Base-by-base conservation (phyloP, 495 filamentous ascomycete species). In the Xylaria cubensis region DNA sequence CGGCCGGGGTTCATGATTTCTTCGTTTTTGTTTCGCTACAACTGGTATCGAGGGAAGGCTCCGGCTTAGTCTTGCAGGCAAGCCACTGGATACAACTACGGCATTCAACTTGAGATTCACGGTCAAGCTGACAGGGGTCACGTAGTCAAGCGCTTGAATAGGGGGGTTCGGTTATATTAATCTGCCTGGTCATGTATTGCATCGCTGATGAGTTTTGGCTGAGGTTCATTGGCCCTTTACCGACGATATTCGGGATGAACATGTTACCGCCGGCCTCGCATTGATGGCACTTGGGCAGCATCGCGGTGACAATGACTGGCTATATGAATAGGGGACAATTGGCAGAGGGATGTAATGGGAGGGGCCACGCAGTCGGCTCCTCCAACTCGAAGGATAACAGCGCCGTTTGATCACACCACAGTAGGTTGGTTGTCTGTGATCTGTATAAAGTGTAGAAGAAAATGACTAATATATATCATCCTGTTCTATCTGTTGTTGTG, bases 1-100 rank as follows among this genome's bases (percentile, higher is more conserved):
- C 59, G 68, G 73, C 44, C 8, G 55, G 62, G 68, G 73, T 63
- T 73, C 42, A 63, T 67, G 66, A 44, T 71, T 79, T 72, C 44
- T 59, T 69, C n/a, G 48, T 69, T 68, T 63, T 59, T 46, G 6
- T 61, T 51, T 66, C 67, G 63, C 70, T 41, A 39, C 26, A 9
- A 21, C 41, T 12, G 39, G 53, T 26, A 19, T 59, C 21, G 24
- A 67, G n/a, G 53, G 41, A 61, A 36, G 46, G 39, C 41, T 41
- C n/a, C 39, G 62, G 53, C 44, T 51, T 44, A 19, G 12, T 42
- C 63, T 67, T 56, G 58, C 59, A 7, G 50, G 44, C 55, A 59
- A 67, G 62, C 41, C 26, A 67, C 70, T 72, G 70, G 70, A 72
- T 72, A 72, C 36, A 24, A 65, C 46, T 34, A 21, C 59, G 21